A percentile compares a stretch with the other conserved stretches of the same genome.
Conservation (phyloP, 352 stramenopile genomes). For the Pythium phragmiticola region DNA sequence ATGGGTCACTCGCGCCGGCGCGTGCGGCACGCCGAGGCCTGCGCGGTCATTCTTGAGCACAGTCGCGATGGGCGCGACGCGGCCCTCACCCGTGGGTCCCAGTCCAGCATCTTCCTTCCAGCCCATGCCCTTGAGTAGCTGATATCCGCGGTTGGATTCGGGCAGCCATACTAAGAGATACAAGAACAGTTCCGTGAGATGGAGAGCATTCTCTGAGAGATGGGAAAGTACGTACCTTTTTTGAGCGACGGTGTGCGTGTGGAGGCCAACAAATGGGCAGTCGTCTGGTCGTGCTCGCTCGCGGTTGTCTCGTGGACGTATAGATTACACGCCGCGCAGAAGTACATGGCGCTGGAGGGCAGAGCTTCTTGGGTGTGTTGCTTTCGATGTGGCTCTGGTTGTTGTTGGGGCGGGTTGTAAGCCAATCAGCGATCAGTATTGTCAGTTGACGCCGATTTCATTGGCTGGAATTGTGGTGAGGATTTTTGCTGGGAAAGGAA, state of each 20-base stretch:
- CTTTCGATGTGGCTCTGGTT: conserved; percentile 6
- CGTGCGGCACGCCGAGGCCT: conserved; percentile 32
- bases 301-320: conserved; percentile 57
- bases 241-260: conserved; percentile 42
- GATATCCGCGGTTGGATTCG: conserved; percentile 64
- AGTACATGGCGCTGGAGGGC: conserved; percentile 41
- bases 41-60: conserved; percentile 54
- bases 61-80: conserved; percentile 46
- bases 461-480: conserved; percentile 17
- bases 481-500: not conserved
- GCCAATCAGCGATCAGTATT: conserved; percentile 11
- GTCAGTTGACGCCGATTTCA: not conserved
- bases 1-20: conserved; percentile 37
- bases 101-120: conserved; percentile 49
- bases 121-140: conserved; percentile 58
- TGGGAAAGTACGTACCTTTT: conserved; percentile 35
- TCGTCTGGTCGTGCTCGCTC: conserved; percentile 53
- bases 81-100: conserved; percentile 34
- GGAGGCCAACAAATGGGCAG: conserved; percentile 46
- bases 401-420: not conserved
- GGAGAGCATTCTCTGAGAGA: conserved; percentile 2
- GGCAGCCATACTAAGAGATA: conserved; percentile 49
- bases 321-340: conserved; percentile 56
- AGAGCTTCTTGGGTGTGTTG: not conserved
- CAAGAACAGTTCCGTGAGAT: conserved; percentile 2